Percentiles rank a stretch among this genome's conserved stretches.
These are phyloP conservation scores for Cladosporium halotolerans DNA, from an alignment of 2,329 filamentous ascomycete species.

Conservation along the genomic window DNA sequence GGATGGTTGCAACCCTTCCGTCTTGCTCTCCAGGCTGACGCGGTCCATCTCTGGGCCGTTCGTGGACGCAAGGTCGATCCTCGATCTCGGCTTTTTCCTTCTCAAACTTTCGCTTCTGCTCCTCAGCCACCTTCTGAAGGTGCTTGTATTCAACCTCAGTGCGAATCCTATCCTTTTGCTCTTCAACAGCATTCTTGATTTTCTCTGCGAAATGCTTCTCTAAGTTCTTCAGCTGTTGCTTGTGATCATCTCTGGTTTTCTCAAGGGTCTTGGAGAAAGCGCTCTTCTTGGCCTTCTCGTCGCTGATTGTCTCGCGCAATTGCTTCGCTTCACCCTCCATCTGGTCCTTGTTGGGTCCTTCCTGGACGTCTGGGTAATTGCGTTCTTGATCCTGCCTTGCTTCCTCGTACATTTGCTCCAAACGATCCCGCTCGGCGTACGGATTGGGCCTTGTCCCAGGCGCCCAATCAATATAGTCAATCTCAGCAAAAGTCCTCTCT, in stretches of 20 bases:
- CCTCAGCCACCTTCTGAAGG: conserved; percentile 4
- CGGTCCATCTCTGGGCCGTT: no score
- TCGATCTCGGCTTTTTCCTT: background rate
- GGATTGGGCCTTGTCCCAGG: conserved; percentile 9
- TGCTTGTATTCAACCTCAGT: conserved; percentile 6
- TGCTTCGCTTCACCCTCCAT: conserved; percentile 5
- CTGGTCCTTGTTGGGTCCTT: conserved; percentile 8
- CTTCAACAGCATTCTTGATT: background rate
- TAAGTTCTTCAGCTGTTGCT: conserved; percentile 2
- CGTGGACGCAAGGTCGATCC: background rate
- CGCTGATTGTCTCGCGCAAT: conserved; percentile 9
- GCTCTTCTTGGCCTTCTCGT: conserved; percentile 10
- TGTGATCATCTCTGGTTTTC: conserved; percentile 6
- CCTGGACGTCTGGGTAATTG: conserved; percentile 14
- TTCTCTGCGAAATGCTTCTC: background rate
- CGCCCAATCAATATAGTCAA: conserved; percentile 9
- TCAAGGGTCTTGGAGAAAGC: conserved; percentile 4
- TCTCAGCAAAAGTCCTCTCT: conserved; percentile 12
- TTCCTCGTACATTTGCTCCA: conserved; percentile 13
- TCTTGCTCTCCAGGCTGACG: background rate
- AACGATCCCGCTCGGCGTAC: conserved; percentile 6
- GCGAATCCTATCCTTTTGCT: background rate
- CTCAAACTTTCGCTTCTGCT: conserved; percentile 1
- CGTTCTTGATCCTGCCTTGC: conserved; percentile 11
- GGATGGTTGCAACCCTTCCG: background rate